Conservation (phyloP, 805 yeast genomes). For the Lipomyces chichibuensis region DNA sequence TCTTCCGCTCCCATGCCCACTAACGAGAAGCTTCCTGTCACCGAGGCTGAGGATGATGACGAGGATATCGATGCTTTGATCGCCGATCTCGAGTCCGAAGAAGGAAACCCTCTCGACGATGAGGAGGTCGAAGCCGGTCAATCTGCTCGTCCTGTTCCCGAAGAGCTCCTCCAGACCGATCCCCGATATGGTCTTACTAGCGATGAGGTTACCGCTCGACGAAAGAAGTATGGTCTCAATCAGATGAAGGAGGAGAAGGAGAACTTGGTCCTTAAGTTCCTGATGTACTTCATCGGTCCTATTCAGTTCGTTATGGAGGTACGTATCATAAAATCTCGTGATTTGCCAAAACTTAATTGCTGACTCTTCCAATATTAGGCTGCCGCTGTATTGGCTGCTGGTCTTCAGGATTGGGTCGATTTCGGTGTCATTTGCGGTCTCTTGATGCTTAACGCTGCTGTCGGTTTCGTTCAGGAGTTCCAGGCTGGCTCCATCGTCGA, state of each 20-base stretch:
- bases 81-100: slow-evolving; percentile 72
- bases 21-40: slow-evolving; percentile 44
- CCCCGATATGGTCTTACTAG: slow-evolving; percentile 73
- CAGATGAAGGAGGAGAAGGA: slow-evolving; percentile 90
- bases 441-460: slow-evolving; percentile 81
- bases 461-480: slow-evolving; percentile 96
- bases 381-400: slow-evolving; percentile 93
- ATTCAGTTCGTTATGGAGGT: slow-evolving; percentile 92
- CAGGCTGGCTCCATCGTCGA: slow-evolving; percentile 98
- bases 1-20: slow-evolving; percentile 39
- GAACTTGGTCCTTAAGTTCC: slow-evolving; percentile 74
- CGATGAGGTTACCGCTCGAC: slow-evolving; percentile 78
- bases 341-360: not conserved
- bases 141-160: slow-evolving; percentile 79
- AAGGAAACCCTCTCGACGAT: slow-evolving; percentile 53
- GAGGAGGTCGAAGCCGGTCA: slow-evolving; percentile 53
- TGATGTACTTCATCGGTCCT: slow-evolving; percentile 90
- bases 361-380: slow-evolving; percentile 47
- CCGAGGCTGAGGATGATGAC: slow-evolving; percentile 60
- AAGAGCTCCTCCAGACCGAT: slow-evolving; percentile 80
- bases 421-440: slow-evolving; percentile 95
- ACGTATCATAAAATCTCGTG: not conserved
- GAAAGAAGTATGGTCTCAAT: slow-evolving; percentile 88
- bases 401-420: slow-evolving; percentile 98
- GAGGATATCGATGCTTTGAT: slow-evolving; percentile 61